Conservation (phyloP, 2,329 filamentous ascomycete genomes). For the Chaetoscypha palmicola region DNA sequence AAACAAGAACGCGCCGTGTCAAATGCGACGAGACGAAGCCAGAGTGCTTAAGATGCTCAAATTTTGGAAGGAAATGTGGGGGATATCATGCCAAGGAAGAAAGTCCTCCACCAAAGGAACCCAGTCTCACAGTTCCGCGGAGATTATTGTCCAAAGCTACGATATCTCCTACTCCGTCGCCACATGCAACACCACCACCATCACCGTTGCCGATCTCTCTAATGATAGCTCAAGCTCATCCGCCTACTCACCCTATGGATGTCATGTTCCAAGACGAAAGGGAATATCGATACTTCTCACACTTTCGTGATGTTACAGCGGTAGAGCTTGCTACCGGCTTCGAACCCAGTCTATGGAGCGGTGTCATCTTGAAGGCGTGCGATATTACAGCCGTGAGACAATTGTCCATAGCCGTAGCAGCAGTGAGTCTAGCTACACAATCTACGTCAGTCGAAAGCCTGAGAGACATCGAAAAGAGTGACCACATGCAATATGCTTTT, state of each 20-base stretch:
- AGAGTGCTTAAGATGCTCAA: conserved; percentile 18
- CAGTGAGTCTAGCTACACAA: conserved; percentile 12
- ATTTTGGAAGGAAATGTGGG: conserved; percentile 22
- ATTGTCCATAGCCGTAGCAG: conserved; percentile 14
- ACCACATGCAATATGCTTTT: conserved; percentile 18
- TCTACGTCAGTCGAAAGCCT: background rate
- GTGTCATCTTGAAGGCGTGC: conserved; percentile 17
- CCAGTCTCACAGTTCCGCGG: conserved; percentile 7
- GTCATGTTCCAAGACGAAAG: conserved; percentile 15
- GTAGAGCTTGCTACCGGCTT: conserved; percentile 15
- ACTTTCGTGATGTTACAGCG: conserved; percentile 20
- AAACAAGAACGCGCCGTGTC: conserved; percentile 7
- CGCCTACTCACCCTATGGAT: conserved; percentile 4
- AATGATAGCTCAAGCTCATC: background rate
- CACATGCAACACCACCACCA: conserved; percentile 6
- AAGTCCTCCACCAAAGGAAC: conserved; percentile 5
- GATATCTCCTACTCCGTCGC: conserved; percentile 3
- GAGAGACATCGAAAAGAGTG: conserved; percentile 7
- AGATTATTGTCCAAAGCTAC: conserved; percentile 11
- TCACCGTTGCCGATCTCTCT: conserved; percentile 4
- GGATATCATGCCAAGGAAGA: conserved; percentile 16
- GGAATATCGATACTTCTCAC: conserved; percentile 19
- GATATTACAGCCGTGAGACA: conserved; percentile 17
- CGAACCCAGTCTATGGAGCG: conserved; percentile 16
- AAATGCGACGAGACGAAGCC: conserved; percentile 23